Evolutionary conservation across 257 asterid genomes (phyloP).

Genomic region (Solanum chaucha): DNA sequence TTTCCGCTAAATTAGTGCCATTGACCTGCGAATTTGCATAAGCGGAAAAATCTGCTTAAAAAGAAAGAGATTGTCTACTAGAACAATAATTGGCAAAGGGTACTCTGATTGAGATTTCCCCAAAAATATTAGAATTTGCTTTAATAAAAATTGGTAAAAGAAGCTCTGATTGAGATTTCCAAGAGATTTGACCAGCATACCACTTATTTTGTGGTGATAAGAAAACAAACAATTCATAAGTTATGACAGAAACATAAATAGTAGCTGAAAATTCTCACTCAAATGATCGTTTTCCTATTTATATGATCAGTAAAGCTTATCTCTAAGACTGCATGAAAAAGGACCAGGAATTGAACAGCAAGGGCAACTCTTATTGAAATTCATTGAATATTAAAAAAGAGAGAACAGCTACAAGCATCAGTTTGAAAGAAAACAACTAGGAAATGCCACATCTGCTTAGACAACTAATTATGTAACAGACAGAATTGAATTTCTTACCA

Average conservation of each 20-base stretch:
- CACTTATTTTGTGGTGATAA: not conserved
- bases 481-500: not conserved
- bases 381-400: not conserved
- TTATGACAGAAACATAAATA: not conserved
- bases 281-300: not conserved
- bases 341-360: not conserved
- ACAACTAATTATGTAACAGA: not conserved
- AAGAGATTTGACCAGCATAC: not conserved
- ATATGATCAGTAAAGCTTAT: not conserved
- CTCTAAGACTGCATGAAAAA: not conserved
- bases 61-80: not conserved
- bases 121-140: not conserved
- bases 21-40: slow-evolving; percentile 44
- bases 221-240: no score
- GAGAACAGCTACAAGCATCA: not conserved
- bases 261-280: not conserved
- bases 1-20: slow-evolving; percentile 38
- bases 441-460: not conserved
- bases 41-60: not conserved
- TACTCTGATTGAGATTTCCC: not conserved
- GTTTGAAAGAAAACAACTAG: not conserved
- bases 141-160: not conserved
- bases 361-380: not conserved
- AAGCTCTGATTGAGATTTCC: not conserved
- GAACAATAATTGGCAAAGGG: not conserved